Conservation (phyloP, 192 early-diverging fungal genomes). For the Coemansia sp. region DNA sequence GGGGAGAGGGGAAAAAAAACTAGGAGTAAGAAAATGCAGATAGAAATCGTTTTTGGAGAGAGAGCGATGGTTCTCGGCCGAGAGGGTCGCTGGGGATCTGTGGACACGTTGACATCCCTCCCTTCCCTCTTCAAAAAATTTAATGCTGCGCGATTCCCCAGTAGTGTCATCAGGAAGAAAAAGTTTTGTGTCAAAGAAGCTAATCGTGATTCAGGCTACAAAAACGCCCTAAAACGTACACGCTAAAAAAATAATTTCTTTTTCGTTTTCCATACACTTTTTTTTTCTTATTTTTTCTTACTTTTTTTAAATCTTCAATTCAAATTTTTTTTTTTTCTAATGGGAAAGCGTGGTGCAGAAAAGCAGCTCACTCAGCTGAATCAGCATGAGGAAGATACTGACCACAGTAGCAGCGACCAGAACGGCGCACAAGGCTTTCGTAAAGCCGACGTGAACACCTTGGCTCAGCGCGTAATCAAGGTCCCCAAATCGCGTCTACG, state of each 20-base stretch:
- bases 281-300: background rate
- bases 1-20: background rate
- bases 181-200: background rate
- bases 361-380: constrained; percentile 58
- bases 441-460: constrained; percentile 22
- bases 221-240: background rate
- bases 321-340: constrained; percentile 6
- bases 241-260: constrained; percentile 1
- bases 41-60: background rate
- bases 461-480: constrained; percentile 45
- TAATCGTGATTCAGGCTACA: no score
- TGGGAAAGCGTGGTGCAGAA: constrained; percentile 56
- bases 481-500: constrained; percentile 54
- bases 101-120: no score
- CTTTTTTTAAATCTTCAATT: background rate
- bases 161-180: background rate
- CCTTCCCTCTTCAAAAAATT: background rate
- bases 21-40: background rate
- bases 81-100: background rate
- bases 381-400: constrained; percentile 49
- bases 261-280: constrained; percentile 4
- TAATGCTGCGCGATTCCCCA: background rate
- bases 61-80: background rate
- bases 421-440: constrained; percentile 18
- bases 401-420: constrained; percentile 9